Evolutionary conservation across 257 asterid species (phyloP).

Genomic region (Anisodus tanguticus): DNA sequence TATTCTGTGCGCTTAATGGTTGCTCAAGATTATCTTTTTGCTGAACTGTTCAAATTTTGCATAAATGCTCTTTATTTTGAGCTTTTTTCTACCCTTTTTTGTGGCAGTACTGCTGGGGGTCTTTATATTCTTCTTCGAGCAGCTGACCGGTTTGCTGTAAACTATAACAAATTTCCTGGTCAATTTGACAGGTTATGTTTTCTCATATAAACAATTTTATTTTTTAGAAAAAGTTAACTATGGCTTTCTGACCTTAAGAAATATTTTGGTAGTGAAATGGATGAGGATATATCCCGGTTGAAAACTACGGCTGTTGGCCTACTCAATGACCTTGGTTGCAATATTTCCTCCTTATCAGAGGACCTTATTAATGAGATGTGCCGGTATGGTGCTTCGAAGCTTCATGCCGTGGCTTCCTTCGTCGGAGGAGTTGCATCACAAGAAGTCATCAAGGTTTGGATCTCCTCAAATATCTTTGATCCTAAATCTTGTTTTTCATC

Average conservation of each 20-base stretch:
- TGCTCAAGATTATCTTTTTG: neutral
- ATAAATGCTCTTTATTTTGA: conserved; percentile 25
- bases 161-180: conserved; percentile 84
- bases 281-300: conserved; percentile 90
- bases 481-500: neutral
- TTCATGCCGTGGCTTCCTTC: conserved; percentile 91
- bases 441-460: conserved; percentile 84
- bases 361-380: conserved; percentile 94
- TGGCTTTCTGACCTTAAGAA: conserved; percentile 31
- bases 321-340: conserved; percentile 82
- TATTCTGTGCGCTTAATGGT: neutral
- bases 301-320: conserved; percentile 80
- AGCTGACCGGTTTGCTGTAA: conserved; percentile 87
- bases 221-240: neutral
- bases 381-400: conserved; percentile 94
- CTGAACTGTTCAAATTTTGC: conserved; percentile 19
- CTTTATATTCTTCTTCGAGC: conserved; percentile 91
- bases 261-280: conserved; percentile 69
- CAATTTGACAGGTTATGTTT: conserved; percentile 88
- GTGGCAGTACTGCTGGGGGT: conserved; percentile 76
- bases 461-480: neutral
- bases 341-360: conserved; percentile 77
- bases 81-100: conserved; percentile 29
- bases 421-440: conserved; percentile 97
- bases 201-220: neutral